Evolutionary conservation across 2,329 filamentous ascomycete species (phyloP).

Genomic region (Fusarium sp.): DNA sequence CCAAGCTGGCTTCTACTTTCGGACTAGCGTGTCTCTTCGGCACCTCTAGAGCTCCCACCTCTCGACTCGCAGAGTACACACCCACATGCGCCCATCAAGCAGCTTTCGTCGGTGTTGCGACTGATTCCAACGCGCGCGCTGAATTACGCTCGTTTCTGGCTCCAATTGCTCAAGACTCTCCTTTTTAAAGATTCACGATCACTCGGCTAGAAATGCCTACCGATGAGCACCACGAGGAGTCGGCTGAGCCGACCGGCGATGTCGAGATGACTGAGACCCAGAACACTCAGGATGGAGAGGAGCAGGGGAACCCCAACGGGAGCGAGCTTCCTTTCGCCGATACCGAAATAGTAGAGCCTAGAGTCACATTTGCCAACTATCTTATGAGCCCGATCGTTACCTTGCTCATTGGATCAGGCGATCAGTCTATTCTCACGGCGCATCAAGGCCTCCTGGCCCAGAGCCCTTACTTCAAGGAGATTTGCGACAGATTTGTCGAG

Average conservation of each 20-base stretch:
- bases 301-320: slow-evolving; percentile 48
- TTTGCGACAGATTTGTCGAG: slow-evolving; percentile 70
- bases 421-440: slow-evolving; percentile 76
- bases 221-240: slow-evolving; percentile 39
- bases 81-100: slow-evolving; percentile 1
- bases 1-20: slow-evolving; percentile 24
- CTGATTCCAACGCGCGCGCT: neutral
- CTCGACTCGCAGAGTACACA: neutral
- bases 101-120: slow-evolving; percentile 6
- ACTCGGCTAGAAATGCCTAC: slow-evolving; percentile 47
- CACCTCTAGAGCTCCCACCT: neutral
- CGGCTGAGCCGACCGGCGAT: slow-evolving; percentile 47
- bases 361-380: slow-evolving; percentile 66
- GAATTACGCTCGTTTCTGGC: slow-evolving; percentile 16
- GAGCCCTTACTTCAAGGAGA: slow-evolving; percentile 79
- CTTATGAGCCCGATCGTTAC: slow-evolving; percentile 77
- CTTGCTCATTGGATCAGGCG: slow-evolving; percentile 72
- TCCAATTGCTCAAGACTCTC: neutral
- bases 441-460: slow-evolving; percentile 81
- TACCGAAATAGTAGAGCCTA: slow-evolving; percentile 50
- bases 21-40: slow-evolving; percentile 1
- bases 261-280: slow-evolving; percentile 54
- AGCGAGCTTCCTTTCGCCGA: slow-evolving; percentile 55
- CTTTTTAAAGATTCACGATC: neutral
- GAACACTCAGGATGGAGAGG: slow-evolving; percentile 50